phyloP scores from a whole-genome alignment of 2,329 filamentous ascomycete species.

The Colletotrichum musicola region DNA sequence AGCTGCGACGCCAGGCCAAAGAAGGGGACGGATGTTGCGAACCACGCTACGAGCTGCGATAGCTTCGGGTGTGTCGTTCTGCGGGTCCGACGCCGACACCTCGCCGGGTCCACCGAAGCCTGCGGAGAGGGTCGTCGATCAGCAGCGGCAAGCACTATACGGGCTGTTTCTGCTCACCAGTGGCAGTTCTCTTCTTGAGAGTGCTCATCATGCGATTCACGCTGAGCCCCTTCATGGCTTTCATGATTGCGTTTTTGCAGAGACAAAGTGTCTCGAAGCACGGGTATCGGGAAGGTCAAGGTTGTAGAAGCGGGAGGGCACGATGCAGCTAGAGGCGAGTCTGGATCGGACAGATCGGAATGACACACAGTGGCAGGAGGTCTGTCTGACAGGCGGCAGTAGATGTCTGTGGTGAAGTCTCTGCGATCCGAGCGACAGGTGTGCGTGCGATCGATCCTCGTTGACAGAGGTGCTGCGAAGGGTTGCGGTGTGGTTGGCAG shows the following conservation, averaged over 20 bases:
- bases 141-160: conserved; percentile 17
- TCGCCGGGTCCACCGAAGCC: conserved; percentile 39
- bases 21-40: conserved; percentile 49
- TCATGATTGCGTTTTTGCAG: conserved; percentile 47
- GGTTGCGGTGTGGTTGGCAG: background rate
- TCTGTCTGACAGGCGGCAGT: background rate
- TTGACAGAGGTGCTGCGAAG: too few relatives aligned
- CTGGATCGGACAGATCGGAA: background rate
- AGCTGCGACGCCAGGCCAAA: conserved; percentile 39
- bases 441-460: too few relatives aligned
- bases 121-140: conserved; percentile 31
- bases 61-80: conserved; percentile 74
- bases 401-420: conserved; percentile 9
- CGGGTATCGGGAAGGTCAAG: background rate
- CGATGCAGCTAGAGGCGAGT: background rate
- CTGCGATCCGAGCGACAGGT: background rate
- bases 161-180: conserved; percentile 22
- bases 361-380: conserved; percentile 12
- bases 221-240: conserved; percentile 65
- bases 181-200: conserved; percentile 61
- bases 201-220: conserved; percentile 69
- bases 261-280: background rate
- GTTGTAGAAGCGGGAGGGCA: conserved; percentile 1
- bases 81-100: conserved; percentile 42
- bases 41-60: conserved; percentile 76